Conservation (phyloP, 2,329 filamentous ascomycete genomes). For the Paraphaeosphaeria sporulosa region DNA sequence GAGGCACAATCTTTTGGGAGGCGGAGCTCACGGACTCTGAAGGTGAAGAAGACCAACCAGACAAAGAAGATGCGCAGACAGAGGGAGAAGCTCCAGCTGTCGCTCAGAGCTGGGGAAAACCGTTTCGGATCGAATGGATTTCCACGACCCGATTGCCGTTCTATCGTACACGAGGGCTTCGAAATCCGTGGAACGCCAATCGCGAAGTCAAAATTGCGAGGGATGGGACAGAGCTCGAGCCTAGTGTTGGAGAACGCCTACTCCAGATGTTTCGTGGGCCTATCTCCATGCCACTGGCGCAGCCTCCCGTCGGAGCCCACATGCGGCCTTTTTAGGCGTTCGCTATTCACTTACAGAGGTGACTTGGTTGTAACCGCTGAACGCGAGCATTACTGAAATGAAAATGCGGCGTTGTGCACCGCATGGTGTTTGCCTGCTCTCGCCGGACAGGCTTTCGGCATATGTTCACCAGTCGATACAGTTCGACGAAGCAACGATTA, state of each 20-base stretch:
- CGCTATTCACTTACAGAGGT: not conserved
- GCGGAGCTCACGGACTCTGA: slow-evolving; percentile 69
- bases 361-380: too few species aligned
- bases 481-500: slow-evolving; percentile 25
- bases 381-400: slow-evolving; percentile 1
- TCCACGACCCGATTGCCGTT: slow-evolving; percentile 86
- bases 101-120: slow-evolving; percentile 82
- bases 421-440: slow-evolving; percentile 4
- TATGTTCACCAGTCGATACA: slow-evolving; percentile 18
- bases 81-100: slow-evolving; percentile 50
- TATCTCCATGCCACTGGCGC: slow-evolving; percentile 31
- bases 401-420: slow-evolving; percentile 10
- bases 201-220: slow-evolving; percentile 94
- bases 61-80: slow-evolving; percentile 41
- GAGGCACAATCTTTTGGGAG: slow-evolving; percentile 99
- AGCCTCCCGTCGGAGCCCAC: slow-evolving; percentile 31
- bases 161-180: slow-evolving; percentile 82
- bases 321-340: slow-evolving; percentile 36
- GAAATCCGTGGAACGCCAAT: slow-evolving; percentile 95
- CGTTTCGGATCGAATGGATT: slow-evolving; percentile 90
- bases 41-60: slow-evolving; percentile 57
- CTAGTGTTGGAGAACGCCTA: slow-evolving; percentile 77
- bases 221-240: slow-evolving; percentile 92
- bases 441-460: slow-evolving; percentile 24
- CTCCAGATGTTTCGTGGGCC: slow-evolving; percentile 75